Base-by-base conservation (phyloP, 2,329 filamentous ascomycete species). In the Fulvia fulva region DNA sequence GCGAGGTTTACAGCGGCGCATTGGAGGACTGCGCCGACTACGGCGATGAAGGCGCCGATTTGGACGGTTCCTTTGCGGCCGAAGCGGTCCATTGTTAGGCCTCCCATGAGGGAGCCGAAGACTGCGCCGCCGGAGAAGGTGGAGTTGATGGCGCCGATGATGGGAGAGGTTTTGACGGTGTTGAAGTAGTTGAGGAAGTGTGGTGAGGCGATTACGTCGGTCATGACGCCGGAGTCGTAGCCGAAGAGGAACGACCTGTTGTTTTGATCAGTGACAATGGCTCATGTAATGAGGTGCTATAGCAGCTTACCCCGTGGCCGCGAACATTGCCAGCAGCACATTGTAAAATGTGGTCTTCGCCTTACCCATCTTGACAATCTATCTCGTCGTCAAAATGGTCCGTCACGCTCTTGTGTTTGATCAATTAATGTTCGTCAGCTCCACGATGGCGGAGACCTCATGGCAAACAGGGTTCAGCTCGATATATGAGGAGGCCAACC, bases 61-160 rank as follows among this genome's bases (percentile, higher is more conserved):
- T 85, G 78, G 56, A 87, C 83, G 23, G 84, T 85, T 62, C 76
- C 77, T 63, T 79, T 79, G 54, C 85, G 80, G 12, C 85, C 85
- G 51, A 86, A 80, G 23, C 78, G 76, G 64, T 88, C 85, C 72
- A 85, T 85, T 12, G 85, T 84, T 28, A 82, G 73, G 19, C 81
- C 81, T 56, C 65, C 80, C 70, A 80, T 78, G 23, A 83, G 73
- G 26, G 80, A 76, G 4, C 81, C 82, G 61, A 84, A 80, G 30
- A 81, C 77, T 56, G 81, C 81, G n/a, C 81, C 82, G 4, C 80
- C 81, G 14, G 79, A 80, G 65, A 87, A 87, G 23, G 85, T 86
- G 58, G 83, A 83, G 67, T 85, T 84, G 68, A 87, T 83, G 21
- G 84, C 84, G 11, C 85, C 85, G 56, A 86, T 76, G 52, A 84